Evolutionary conservation across 768 basidiomycete species (phyloP).

Genomic region (Leccinellum luteum): DNA sequence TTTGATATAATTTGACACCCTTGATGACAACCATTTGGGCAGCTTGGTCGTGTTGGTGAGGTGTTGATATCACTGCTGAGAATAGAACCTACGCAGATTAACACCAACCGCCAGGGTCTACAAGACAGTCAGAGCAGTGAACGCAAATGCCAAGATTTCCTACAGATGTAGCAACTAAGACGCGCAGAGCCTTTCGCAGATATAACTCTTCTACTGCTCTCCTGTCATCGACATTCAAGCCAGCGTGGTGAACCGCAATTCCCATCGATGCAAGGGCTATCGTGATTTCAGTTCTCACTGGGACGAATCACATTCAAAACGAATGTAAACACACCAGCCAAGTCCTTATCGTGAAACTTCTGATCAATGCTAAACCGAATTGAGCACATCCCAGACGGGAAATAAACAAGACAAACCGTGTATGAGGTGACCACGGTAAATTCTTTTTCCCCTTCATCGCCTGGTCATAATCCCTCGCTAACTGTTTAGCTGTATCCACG

Average conservation of each 20-base stretch:
- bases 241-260: constrained; percentile 92
- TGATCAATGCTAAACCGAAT: constrained; percentile 45
- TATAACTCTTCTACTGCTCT: constrained; percentile 72
- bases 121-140: constrained; percentile 6
- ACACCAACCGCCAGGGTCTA: constrained; percentile 96
- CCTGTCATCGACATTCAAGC: constrained; percentile 72
- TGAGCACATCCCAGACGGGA: background rate
- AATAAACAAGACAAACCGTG: constrained; percentile 37
- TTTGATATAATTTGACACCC: constrained; percentile 80
- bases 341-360: constrained; percentile 63
- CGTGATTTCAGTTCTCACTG: constrained; percentile 7
- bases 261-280: constrained; percentile 67
- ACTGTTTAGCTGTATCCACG: constrained; percentile 66
- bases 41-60: constrained; percentile 42
- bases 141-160: constrained; percentile 21
- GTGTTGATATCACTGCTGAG: background rate
- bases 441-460: constrained; percentile 44
- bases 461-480: constrained; percentile 70
- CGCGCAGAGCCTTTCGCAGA: constrained; percentile 54
- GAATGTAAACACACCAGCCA: constrained; percentile 39
- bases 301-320: background rate
- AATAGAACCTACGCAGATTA: constrained; percentile 70
- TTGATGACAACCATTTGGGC: constrained; percentile 93
- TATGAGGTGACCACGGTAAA: constrained; percentile 69
- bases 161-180: constrained; percentile 85